Conservation (phyloP, 257 asterid species). For the Asclepias syriaca region DNA sequence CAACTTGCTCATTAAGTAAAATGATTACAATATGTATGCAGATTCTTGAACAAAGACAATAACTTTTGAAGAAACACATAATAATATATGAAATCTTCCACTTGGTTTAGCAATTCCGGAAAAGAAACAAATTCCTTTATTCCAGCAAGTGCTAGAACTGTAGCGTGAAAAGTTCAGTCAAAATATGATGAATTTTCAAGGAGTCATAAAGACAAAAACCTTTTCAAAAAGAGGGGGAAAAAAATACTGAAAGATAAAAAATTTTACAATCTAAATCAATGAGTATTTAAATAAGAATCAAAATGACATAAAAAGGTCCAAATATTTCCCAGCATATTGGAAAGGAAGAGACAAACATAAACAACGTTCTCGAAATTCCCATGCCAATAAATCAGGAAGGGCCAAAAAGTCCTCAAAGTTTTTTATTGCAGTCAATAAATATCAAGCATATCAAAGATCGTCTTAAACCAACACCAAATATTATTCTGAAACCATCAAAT, state of each 20-base stretch:
- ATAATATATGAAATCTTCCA: not conserved
- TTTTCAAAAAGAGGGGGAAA: not conserved
- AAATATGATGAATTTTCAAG: not conserved
- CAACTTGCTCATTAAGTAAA: not conserved
- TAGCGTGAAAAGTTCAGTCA: not conserved
- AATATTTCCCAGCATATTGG: not conserved
- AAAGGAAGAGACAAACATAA: not conserved
- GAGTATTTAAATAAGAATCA: not conserved
- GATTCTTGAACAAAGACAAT: not conserved
- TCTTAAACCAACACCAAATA: not conserved
- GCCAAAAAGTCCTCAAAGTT: not conserved
- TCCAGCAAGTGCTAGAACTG: not conserved
- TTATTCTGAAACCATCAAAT: not conserved
- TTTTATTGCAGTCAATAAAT: not conserved
- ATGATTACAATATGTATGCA: not conserved
- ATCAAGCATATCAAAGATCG: not conserved
- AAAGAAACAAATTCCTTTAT: not conserved
- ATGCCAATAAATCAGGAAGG: not conserved
- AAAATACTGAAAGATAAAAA: no score
- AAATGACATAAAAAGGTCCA: not conserved
- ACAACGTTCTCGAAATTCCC: not conserved
- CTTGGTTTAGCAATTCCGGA: not conserved
- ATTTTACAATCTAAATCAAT: not conserved
- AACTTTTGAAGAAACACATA: not conserved
- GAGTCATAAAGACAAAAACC: not conserved